A percentile compares a stretch with the other conserved stretches of the same genome.
These are phyloP conservation scores for Penicillium verhagenii DNA, from an alignment of 495 filamentous ascomycete species.

Conservation along the genomic window DNA sequence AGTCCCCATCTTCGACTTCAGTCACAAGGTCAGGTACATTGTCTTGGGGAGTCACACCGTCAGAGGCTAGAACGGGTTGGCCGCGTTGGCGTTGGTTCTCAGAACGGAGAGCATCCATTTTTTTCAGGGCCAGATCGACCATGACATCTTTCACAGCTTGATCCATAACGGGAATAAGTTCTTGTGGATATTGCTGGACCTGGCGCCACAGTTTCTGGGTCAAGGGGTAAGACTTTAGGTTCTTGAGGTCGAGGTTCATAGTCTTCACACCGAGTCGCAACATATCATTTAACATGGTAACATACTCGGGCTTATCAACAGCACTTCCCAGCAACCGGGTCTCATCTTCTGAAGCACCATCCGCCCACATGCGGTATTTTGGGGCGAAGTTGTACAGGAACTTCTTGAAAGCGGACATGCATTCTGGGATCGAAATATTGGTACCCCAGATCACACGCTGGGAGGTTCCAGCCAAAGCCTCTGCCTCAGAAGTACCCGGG, in stretches of 20 bases:
- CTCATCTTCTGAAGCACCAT: conserved; percentile 76
- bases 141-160: conserved; percentile 88
- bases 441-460: conserved; percentile 94
- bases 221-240: conserved; percentile 89
- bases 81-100: conserved; percentile 48
- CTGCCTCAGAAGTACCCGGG: conserved; percentile 86
- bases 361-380: conserved; percentile 89
- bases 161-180: conserved; percentile 97
- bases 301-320: conserved; percentile 71
- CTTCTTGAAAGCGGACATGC: conserved; percentile 80
- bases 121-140: conserved; percentile 80
- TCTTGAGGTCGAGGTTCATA: conserved; percentile 83
- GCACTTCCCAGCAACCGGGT: conserved; percentile 59
- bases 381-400: conserved; percentile 86
- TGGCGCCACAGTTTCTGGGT: conserved; percentile 96
- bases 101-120: conserved; percentile 68
- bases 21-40: conserved; percentile 66
- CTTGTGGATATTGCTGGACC: conserved; percentile 84
- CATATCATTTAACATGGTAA: conserved; percentile 87
- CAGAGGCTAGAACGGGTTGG: conserved; percentile 58
- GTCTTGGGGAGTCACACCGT: conserved; percentile 71
- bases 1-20: conserved; percentile 69
- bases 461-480: conserved; percentile 76
- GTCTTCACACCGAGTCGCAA: conserved; percentile 75
- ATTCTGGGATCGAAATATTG: conserved; percentile 89